phyloP scores from a whole-genome alignment of 352 stramenopile species.

The Globisporangium heterothallicum region DNA sequence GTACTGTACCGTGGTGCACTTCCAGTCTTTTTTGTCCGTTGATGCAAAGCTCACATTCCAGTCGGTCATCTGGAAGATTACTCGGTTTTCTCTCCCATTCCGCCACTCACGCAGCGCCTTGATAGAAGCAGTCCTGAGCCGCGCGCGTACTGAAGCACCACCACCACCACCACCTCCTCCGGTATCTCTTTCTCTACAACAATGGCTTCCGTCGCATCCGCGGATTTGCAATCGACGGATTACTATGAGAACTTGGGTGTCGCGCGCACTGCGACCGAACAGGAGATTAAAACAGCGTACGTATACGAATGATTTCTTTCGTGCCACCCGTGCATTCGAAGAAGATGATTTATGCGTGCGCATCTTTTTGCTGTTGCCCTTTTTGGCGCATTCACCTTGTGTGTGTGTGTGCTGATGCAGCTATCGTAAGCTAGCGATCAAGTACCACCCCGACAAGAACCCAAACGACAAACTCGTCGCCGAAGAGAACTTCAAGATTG shows the following conservation, averaged over 20 bases:
- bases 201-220: slow-evolving; percentile 15
- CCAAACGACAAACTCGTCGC: slow-evolving; percentile 72
- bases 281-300: slow-evolving; percentile 85
- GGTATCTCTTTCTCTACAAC: slow-evolving; percentile 2
- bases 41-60: no score
- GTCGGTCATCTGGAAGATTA: no score
- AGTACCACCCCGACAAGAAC: slow-evolving; percentile 93
- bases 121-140: no score
- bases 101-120: no score
- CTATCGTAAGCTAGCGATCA: slow-evolving; percentile 90
- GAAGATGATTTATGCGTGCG: no score
- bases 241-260: slow-evolving; percentile 88
- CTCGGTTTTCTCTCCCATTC: no score
- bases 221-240: slow-evolving; percentile 63
- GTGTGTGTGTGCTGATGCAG: slow-evolving; percentile 21
- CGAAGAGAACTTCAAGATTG: slow-evolving; percentile 92
- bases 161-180: background rate
- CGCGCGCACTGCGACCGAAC: slow-evolving; percentile 47
- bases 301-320: slow-evolving; percentile 12
- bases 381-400: no score
- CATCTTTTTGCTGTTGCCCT: no score
- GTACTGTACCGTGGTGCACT: no score
- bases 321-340: background rate
- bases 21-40: no score
- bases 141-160: background rate